Base-by-base conservation (phyloP, 2,329 filamentous ascomycete genomes). In the Cordyceps fumosorosea region DNA sequence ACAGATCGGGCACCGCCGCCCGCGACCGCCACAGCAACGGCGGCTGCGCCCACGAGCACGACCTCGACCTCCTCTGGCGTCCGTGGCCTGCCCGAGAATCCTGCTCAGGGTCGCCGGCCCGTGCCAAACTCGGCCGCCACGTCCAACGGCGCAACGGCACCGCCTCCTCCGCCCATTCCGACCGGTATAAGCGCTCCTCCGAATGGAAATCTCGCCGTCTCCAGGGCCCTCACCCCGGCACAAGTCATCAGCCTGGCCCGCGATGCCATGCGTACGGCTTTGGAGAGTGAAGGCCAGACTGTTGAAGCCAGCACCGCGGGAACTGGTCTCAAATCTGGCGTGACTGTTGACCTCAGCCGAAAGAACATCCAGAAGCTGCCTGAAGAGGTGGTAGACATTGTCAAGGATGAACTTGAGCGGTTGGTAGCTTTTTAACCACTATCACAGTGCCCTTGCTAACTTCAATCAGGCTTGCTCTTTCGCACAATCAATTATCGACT, bases 301-400 rank as follows among this genome's bases (percentile, higher is more conserved):
- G 83, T 84, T 59, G 84, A 86, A 66, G 82, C 81, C 50, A 82
- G 80, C 64, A 80, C 81, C 64, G 80, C 84, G 66, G 85, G 81
- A 70, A 44, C 73, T 20, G 84, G 84, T 51, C 76, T 88, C 53
- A 85, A 87, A 70, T 85, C 87, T 1, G 89, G 90, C 63, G 84
- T 91, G 63, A 93, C 90, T 37, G 88, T 93, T 68, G 89, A 93
- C 73, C 75, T 93, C 65, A 90, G 89, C 73, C 86, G 89, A 69
- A 89, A 88, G 74, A 86, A 85, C 69, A 91, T 93, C 51, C 82
- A 85, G 67, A 83, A 81, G 65, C 75, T 91, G 62, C 89, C 89
- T 0, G 87, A 89, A 63, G 89, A 91, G 73, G 85, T 90, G 50
- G 85, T 91, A 47, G 85, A 89, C 68, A 83, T 91, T 64, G 89